Evolutionary conservation across 495 filamentous ascomycete species (phyloP).

Genomic region (Patellaria atrata): DNA sequence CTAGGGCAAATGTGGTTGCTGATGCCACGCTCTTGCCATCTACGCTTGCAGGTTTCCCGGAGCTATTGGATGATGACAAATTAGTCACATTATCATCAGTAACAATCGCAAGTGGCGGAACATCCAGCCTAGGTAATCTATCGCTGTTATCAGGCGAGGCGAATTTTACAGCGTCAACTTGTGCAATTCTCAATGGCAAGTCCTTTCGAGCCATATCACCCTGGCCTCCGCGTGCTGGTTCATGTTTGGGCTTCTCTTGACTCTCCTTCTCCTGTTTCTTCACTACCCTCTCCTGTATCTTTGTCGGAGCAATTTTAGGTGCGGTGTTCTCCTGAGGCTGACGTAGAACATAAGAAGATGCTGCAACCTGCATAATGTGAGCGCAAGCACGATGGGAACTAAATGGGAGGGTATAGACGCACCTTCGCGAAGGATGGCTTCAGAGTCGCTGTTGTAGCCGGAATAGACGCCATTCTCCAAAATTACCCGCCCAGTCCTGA

Average conservation of each 20-base stretch:
- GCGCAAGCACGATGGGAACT: constrained; percentile 1
- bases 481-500: too few relatives aligned
- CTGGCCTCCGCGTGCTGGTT: too few relatives aligned
- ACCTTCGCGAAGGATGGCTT: constrained; percentile 43
- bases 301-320: neutral
- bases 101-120: too few relatives aligned
- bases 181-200: too few relatives aligned
- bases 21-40: constrained; percentile 88
- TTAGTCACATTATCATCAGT: constrained; percentile 37
- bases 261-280: neutral
- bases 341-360: constrained; percentile 27
- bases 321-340: neutral
- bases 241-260: too few relatives aligned
- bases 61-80: constrained; percentile 47
- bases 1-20: constrained; percentile 77
- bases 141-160: too few relatives aligned
- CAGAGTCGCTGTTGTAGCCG: too few relatives aligned
- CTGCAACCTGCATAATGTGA: constrained; percentile 34
- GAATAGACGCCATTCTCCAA: too few relatives aligned
- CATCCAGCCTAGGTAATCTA: too few relatives aligned
- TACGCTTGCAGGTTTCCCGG: constrained; percentile 72
- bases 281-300: neutral
- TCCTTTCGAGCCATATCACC: too few relatives aligned
- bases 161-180: too few relatives aligned
- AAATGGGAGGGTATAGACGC: constrained; percentile 17